These are phyloP conservation scores for Suhomyces canberraensis DNA, from an alignment of 805 yeast species.

Conservation along the genomic window DNA sequence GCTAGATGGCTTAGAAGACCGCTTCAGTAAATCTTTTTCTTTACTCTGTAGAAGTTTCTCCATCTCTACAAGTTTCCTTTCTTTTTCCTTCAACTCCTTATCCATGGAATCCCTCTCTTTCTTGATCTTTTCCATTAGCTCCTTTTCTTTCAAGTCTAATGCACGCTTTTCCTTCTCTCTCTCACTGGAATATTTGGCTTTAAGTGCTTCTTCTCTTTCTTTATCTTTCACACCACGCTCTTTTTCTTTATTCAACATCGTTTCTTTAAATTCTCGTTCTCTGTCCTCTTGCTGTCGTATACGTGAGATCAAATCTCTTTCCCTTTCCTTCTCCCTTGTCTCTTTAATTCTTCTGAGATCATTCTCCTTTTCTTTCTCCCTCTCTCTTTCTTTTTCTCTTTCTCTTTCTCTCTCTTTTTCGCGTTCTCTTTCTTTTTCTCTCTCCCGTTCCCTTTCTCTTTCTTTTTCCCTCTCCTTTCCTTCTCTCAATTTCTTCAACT, in stretches of 20 bases:
- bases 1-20: background rate
- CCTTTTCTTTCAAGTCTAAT: background rate
- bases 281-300: constrained; percentile 1
- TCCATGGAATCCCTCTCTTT: constrained; percentile 8
- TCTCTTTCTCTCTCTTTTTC: constrained; percentile 1
- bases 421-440: constrained; percentile 1
- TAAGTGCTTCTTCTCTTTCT: constrained; percentile 1
- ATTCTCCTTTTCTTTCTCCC: background rate
- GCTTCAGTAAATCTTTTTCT: constrained; percentile 5
- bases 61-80: constrained; percentile 8
- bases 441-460: background rate
- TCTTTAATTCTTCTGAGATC: background rate
- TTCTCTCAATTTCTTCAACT: background rate
- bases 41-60: constrained; percentile 5
- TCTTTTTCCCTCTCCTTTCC: background rate
- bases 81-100: constrained; percentile 7
- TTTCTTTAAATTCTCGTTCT: constrained; percentile 4
- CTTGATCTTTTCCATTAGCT: constrained; percentile 1
- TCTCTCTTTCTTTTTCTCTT: constrained; percentile 1
- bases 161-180: constrained; percentile 1
- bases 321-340: constrained; percentile 4
- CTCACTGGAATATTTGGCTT: constrained; percentile 2
- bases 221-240: constrained; percentile 3
- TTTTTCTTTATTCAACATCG: background rate
- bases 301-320: constrained; percentile 5